These are phyloP conservation scores for Fusarium xylarioides DNA, from an alignment of 2,329 filamentous ascomycete genomes.

Conservation along the genomic window DNA sequence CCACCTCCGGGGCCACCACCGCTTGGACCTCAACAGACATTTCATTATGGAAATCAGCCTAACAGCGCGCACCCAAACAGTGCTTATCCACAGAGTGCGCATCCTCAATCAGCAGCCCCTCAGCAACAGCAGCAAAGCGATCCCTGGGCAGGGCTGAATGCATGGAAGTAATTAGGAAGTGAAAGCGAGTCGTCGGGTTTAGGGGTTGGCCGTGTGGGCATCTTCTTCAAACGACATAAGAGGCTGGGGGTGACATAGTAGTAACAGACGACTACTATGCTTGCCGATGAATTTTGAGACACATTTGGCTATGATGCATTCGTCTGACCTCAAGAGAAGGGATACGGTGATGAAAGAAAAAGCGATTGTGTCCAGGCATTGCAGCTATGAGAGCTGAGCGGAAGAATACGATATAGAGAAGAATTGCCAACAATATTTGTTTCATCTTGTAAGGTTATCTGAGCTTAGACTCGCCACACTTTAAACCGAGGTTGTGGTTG, in stretches of 20 bases:
- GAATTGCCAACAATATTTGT: slow-evolving; percentile 20
- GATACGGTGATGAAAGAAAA: neutral
- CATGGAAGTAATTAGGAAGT: slow-evolving; percentile 56
- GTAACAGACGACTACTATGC: neutral
- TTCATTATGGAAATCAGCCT: slow-evolving; percentile 58
- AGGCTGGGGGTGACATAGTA: neutral
- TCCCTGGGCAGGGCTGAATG: slow-evolving; percentile 62
- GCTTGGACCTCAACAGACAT: slow-evolving; percentile 69
- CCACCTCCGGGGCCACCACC: slow-evolving; percentile 71
- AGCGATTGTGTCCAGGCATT: neutral
- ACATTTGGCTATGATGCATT: neutral
- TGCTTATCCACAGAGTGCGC: slow-evolving; percentile 46
- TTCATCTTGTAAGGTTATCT: neutral
- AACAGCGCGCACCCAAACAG: slow-evolving; percentile 40
- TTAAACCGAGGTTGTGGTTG: slow-evolving; percentile 31
- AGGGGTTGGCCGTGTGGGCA: neutral
- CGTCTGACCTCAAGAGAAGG: slow-evolving; percentile 2
- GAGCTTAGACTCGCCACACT: slow-evolving; percentile 10
- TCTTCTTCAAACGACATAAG: neutral
- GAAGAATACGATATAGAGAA: slow-evolving; percentile 21
- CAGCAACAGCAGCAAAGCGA: slow-evolving; percentile 57
- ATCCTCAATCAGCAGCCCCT: slow-evolving; percentile 45
- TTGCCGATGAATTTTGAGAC: neutral
- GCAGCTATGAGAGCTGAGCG: neutral
- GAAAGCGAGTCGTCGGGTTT: neutral